phyloP scores from a whole-genome alignment of 1,284 basidiomycete species.

The Leccinum griseonigrum region DNA sequence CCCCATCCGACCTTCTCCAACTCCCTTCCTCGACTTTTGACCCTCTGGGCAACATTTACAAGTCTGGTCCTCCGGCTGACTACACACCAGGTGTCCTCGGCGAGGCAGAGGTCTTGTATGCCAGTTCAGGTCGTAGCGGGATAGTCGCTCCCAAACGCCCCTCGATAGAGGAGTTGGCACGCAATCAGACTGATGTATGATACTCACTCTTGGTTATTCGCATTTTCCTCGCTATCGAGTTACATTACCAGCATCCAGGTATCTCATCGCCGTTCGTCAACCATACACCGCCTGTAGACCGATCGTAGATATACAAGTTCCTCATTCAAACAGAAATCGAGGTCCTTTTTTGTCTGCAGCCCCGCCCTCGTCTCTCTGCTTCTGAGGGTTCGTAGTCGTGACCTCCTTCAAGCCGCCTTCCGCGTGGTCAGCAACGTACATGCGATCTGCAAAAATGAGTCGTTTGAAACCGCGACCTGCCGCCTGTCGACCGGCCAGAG shows the following conservation, averaged over 20 bases:
- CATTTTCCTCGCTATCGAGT: slow-evolving; percentile 15
- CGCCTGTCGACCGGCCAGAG: slow-evolving; percentile 15
- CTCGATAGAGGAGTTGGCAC: slow-evolving; percentile 20
- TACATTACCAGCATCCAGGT: neutral
- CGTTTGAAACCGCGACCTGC: slow-evolving; percentile 14
- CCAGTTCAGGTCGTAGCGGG: slow-evolving; percentile 53
- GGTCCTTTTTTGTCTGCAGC: neutral
- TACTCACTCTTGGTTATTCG: slow-evolving; percentile 29
- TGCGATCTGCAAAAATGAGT: slow-evolving; percentile 18
- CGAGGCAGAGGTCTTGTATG: slow-evolving; percentile 65
- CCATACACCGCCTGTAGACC: neutral
- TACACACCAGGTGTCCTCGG: slow-evolving; percentile 57
- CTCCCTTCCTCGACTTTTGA: slow-evolving; percentile 66
- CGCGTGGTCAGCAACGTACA: slow-evolving; percentile 12
- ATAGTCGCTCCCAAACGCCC: slow-evolving; percentile 30
- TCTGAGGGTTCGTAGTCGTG: neutral
- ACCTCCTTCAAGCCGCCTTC: slow-evolving; percentile 5
- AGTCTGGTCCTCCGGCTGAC: slow-evolving; percentile 31
- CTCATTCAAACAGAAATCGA: neutral
- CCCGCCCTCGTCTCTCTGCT: neutral
- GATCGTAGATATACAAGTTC: neutral
- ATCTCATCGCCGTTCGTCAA: neutral
- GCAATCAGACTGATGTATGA: slow-evolving; percentile 26
- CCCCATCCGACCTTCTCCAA: slow-evolving; percentile 61
- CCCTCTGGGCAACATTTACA: slow-evolving; percentile 26